Percentiles rank a stretch among this genome's conserved stretches.
Conservation (phyloP, 306 rosid species). For the Elaeagnus macrophylla region DNA sequence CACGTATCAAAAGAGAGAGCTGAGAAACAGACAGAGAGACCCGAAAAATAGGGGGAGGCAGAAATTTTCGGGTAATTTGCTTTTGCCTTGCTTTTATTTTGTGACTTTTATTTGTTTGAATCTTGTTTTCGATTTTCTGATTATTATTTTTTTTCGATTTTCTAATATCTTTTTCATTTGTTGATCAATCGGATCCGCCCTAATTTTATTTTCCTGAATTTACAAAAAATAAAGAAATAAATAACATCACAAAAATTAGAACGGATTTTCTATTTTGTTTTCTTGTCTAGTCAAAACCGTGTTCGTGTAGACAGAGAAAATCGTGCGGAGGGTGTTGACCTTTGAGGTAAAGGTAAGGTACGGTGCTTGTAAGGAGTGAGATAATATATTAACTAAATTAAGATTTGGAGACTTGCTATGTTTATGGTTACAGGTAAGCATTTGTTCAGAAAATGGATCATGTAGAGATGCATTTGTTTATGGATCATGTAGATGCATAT, state of each 20-base stretch:
- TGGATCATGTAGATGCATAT: constrained; percentile 26
- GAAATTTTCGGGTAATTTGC: constrained; percentile 1
- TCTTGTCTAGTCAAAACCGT: constrained; percentile 33
- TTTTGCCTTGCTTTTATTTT: constrained; percentile 2
- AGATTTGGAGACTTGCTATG: constrained; percentile 20
- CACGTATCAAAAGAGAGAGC: constrained; percentile 32
- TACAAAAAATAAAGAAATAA: constrained; percentile 4
- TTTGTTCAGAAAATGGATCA: constrained; percentile 18
- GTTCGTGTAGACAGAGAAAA: constrained; percentile 35
- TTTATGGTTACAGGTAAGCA: constrained; percentile 28
- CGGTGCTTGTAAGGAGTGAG: constrained; percentile 1
- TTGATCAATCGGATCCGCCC: constrained; percentile 45
- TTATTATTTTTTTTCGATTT: constrained; percentile 15
- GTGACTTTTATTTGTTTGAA: constrained; percentile 12
- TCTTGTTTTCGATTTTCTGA: constrained; percentile 19
- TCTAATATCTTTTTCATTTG: constrained; percentile 36
- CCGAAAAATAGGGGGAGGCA: constrained; percentile 7
- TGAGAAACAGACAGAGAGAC: constrained; percentile 5
- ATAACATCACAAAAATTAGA: background rate
- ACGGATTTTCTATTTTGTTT: background rate
- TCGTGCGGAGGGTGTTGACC: constrained; percentile 46
- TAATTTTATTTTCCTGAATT: constrained; percentile 38
- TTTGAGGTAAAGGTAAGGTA: constrained; percentile 21
- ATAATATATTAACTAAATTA: constrained; percentile 14
- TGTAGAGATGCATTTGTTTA: too few relatives aligned